These are phyloP conservation scores for Asterophora parasitica DNA, from an alignment of 768 basidiomycete species.

Conservation along the genomic window DNA sequence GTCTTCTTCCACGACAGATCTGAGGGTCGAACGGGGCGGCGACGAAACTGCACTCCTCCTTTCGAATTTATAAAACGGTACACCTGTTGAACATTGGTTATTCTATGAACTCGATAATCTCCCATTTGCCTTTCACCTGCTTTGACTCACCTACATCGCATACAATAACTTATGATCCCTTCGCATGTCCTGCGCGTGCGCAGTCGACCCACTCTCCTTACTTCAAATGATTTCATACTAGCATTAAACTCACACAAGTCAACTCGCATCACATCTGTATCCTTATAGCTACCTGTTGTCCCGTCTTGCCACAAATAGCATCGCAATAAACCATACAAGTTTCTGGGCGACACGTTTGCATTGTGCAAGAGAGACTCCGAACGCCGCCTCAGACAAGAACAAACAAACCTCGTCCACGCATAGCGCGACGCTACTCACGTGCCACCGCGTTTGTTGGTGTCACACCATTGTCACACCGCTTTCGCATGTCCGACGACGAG, in stretches of 20 bases:
- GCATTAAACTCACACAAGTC: background rate
- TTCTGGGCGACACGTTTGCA: too few relatives aligned
- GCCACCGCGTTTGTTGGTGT: constrained; percentile 18
- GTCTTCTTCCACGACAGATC: constrained; percentile 7
- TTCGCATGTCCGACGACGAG: constrained; percentile 17
- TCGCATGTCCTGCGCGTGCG: constrained; percentile 1
- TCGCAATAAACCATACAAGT: background rate
- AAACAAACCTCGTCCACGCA: constrained; percentile 1
- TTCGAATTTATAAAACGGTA: background rate
- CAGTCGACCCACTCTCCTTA: constrained; percentile 3
- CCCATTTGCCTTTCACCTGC: background rate
- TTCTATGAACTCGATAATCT: background rate
- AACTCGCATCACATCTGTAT: background rate
- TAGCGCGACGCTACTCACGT: constrained; percentile 13
- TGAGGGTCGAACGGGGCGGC: background rate
- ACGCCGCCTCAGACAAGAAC: too few relatives aligned
- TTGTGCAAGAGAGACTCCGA: too few relatives aligned
- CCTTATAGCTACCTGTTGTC: background rate
- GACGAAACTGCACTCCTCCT: constrained; percentile 5
- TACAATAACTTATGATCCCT: background rate
- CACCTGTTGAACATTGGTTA: too few relatives aligned
- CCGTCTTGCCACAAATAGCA: background rate
- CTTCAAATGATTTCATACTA: background rate
- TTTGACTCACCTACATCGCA: background rate
- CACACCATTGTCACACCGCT: constrained; percentile 5